Evolutionary conservation across 2,329 filamentous ascomycete genomes (phyloP).

Genomic region (Pyrenophora teres): DNA sequence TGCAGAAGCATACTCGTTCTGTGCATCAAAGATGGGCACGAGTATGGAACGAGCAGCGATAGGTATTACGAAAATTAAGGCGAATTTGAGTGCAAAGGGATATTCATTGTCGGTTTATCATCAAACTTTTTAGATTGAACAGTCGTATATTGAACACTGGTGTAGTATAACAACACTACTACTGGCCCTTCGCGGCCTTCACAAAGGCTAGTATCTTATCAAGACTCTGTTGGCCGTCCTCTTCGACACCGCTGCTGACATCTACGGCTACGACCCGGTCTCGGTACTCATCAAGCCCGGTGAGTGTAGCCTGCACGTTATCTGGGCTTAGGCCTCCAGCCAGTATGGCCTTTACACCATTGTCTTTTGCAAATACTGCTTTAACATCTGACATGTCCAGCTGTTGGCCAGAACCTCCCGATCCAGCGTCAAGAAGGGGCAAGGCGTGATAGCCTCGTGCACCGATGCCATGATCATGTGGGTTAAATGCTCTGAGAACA

Average conservation of each 20-base stretch:
- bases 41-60: background rate
- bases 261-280: conserved; percentile 80
- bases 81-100: background rate
- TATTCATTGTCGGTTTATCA: background rate
- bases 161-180: background rate
- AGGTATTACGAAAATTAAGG: background rate
- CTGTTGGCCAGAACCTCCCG: conserved; percentile 78
- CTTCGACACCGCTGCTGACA: conserved; percentile 91
- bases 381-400: conserved; percentile 74
- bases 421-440: conserved; percentile 84
- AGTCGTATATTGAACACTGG: background rate
- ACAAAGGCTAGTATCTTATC: conserved; percentile 83
- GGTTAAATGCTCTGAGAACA: conserved; percentile 84
- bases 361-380: conserved; percentile 67
- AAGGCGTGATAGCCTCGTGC: conserved; percentile 80
- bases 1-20: too few relatives aligned
- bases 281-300: conserved; percentile 63
- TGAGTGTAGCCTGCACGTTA: conserved; percentile 73
- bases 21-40: background rate
- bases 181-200: conserved; percentile 62
- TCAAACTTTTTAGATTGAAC: background rate
- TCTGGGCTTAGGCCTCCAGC: conserved; percentile 83
- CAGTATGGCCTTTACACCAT: conserved; percentile 74
- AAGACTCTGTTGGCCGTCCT: conserved; percentile 75
- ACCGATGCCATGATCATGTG: conserved; percentile 72